Percentiles rank a stretch among this genome's conserved stretches.
Evolutionary conservation across 768 basidiomycete species (phyloP).

Genomic region (Phaeotremella fagi): DNA sequence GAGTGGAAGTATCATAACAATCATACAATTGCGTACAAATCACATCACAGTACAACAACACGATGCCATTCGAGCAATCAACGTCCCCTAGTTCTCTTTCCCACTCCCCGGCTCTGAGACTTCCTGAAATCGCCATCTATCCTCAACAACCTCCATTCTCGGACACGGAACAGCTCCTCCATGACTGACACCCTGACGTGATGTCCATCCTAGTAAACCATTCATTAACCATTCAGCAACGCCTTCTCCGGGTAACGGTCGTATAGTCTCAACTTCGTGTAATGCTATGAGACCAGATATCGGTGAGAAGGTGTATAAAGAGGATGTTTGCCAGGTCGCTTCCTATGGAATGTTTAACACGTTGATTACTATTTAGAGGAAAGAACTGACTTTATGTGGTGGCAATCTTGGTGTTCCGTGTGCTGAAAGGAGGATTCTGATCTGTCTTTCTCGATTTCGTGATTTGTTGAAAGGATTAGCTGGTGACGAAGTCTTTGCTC

Average conservation of each 20-base stretch:
- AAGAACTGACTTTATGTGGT: constrained; percentile 30
- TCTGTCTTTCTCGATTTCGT: constrained; percentile 37
- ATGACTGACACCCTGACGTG: constrained; percentile 8
- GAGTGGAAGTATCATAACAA: no score
- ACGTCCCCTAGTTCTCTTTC: not conserved
- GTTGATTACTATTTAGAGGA: not conserved
- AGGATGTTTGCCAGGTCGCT: constrained; percentile 45
- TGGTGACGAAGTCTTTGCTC: no score
- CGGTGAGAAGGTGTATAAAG: constrained; percentile 46
- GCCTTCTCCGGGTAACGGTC: constrained; percentile 47
- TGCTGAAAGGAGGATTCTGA: constrained; percentile 32
- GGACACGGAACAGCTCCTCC: constrained; percentile 29
- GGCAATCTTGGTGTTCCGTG: constrained; percentile 35
- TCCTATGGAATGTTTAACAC: constrained; percentile 16
- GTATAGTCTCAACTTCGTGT: constrained; percentile 46
- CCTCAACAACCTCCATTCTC: not conserved
- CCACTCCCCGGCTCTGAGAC: not conserved
- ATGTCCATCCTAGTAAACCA: constrained; percentile 38
- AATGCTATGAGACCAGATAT: constrained; percentile 39
- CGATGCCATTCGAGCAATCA: not conserved
- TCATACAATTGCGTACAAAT: no score
- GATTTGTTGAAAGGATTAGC: no score
- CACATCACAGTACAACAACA: not conserved
- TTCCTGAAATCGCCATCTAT: not conserved
- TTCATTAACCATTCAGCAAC: constrained; percentile 44